phyloP scores from a whole-genome alignment of 2,329 filamentous ascomycete species.

The Aspergillus melleus region DNA sequence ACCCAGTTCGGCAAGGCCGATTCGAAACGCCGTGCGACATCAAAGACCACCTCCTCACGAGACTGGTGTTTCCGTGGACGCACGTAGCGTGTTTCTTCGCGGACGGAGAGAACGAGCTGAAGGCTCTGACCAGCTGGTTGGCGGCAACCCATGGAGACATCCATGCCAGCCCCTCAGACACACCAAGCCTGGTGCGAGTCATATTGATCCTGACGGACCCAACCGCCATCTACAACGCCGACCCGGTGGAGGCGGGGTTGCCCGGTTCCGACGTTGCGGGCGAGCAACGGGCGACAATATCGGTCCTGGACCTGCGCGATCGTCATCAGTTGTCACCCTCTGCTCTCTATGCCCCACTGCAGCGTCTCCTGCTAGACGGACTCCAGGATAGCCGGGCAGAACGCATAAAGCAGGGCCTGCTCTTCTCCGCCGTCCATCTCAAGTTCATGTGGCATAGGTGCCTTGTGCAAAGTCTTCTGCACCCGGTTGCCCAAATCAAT shows the following conservation, averaged over 20 bases:
- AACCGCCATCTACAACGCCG: slow-evolving; percentile 2
- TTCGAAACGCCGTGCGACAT: not conserved
- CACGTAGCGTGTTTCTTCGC: slow-evolving; percentile 17
- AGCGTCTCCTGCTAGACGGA: slow-evolving; percentile 9
- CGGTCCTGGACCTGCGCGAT: slow-evolving; percentile 15
- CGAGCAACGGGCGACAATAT: not conserved
- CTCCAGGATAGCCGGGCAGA: slow-evolving; percentile 3
- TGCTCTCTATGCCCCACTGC: slow-evolving; percentile 17
- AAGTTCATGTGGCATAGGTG: slow-evolving; percentile 9
- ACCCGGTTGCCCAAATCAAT: slow-evolving; percentile 1
- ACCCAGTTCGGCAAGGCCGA: not conserved
- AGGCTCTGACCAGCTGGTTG: slow-evolving; percentile 7
- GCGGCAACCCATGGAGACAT: not conserved
- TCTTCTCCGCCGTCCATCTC: slow-evolving; percentile 17
- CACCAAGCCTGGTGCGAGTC: slow-evolving; percentile 2
- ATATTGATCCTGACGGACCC: slow-evolving; percentile 12
- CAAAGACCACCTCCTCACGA: not conserved
- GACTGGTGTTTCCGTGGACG: slow-evolving; percentile 15
- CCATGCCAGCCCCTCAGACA: not conserved
- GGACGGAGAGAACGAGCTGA: slow-evolving; percentile 12
- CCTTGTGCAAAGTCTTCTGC: not conserved
- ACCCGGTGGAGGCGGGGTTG: not conserved
- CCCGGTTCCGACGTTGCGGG: not conserved
- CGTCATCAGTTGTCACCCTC: slow-evolving; percentile 11
- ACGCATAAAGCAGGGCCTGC: not conserved